Evolutionary conservation across 1,139 yeast genomes (phyloP), one percentile per base, ranked within the genome.

Genomic region (Geotrichum europaeum): DNA sequence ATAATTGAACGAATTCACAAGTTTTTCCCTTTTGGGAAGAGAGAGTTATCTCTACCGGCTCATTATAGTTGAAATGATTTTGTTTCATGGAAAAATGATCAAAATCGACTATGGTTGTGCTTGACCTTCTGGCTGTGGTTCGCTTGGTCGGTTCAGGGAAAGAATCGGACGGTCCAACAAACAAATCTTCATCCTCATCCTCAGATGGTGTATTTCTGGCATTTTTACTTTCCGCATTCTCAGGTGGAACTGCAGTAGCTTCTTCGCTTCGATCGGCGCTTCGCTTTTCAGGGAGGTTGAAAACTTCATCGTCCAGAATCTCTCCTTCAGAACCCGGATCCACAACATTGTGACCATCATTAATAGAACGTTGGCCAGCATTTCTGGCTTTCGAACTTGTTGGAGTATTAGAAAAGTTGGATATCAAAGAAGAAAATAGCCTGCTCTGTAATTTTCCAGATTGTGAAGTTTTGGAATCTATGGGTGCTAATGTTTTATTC

Each of bases 391-490:
- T 32, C 15, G 18, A 18, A 47, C 49, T 28, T 52, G 54, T 22
- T 47, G 30, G 9, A 22, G 53, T 25, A 36, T 36, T 54, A 1
- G 62, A 57, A 25, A 53, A 53, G 4, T 53, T 40, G 18, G 58
- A 24, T 15, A 53, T 52, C 59, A 56, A 56, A 25, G 57, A 43
- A 24, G 60, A 54, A 49, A 58, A 53, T 13, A 53, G n/a, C 15
- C 40, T 58, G 9, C 60, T 53, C 18, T 53, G 60, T 4, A 36
- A 15, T 20, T 45, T 40, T 7, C 53, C 53, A 2, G 58, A 54
- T 28, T 24, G 15, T n/a, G 20, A 24, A 6, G 24, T 53, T 2
- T 52, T 56, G 32, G 32, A 7, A 28, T 28, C 32, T 28, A 28
- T 28, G 32, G 32, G 32, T 28, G 32, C 3, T 3, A 28, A 24